Base-by-base conservation (phyloP, 2,329 filamentous ascomycete species). In the Alternaria angustiovoidea region DNA sequence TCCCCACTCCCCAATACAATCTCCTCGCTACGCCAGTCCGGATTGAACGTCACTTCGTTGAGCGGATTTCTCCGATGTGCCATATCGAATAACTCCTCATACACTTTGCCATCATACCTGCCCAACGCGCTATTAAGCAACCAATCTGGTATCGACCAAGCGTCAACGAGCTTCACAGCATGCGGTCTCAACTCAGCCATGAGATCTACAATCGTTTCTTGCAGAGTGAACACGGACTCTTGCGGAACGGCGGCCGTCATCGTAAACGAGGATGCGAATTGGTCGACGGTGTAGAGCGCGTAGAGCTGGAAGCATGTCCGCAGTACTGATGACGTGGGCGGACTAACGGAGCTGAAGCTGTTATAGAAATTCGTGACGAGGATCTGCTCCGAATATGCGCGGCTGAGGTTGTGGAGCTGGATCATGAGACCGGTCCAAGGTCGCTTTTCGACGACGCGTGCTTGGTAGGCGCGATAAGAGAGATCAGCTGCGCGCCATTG, bases 141-240 rank as follows among this genome's bases (percentile, higher is more conserved):
- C 62, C 81, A 86, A 67, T 86, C 84, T 1, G 84, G 84, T 36
- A 86, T 80, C 52, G 78, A 79, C 84, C 84, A 86, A 1, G 81
- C 75, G 66, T 86, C 84, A 7, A 86, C 83, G 8, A 86, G 65
- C 22, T 79, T 78, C 2, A 86, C 83, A 1, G 83, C 83, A 67
- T 86, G 83, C 1, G 83, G 83, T 18, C 84, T 72, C 22, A 85
- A 76, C 32, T 78, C 68, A 1, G 75, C 65, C 83, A 86, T 85
- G 11, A 85, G 67, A 1, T 80, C 73, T 54, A 84, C 76, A 3
- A 86, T 78, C 2, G 69, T 68, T 5, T 77, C 70, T 0, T 80
- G 78, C 1, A 86, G 67, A 5, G 54, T 41, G 53, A 83, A 75
- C 14, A 86, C 70, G 7, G 80, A 77, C 1, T 74, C 67, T n/a